A percentile compares a stretch with the other conserved stretches of the same genome.
Evolutionary conservation across 306 rosid species (phyloP).

Genomic region (Fragaria nilgerrensis): DNA sequence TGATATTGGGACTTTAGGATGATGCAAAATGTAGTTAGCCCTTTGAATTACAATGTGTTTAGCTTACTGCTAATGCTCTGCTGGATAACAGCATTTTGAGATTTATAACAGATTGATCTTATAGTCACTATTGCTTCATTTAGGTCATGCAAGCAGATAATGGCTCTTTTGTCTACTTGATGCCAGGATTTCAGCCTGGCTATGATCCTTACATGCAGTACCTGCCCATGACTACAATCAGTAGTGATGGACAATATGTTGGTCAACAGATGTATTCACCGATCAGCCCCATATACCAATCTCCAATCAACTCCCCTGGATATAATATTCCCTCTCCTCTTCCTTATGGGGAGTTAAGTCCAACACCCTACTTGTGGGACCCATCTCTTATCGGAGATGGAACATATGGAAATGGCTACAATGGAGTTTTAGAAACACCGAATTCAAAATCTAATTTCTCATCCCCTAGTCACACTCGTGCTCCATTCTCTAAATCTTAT

Average conservation of each 20-base stretch:
- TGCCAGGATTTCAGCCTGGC: conserved; percentile 72
- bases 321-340: conserved; percentile 46
- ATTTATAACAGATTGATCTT: conserved; percentile 12
- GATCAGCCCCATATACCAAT: conserved; percentile 45
- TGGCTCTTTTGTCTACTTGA: conserved; percentile 70
- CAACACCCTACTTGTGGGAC: conserved; percentile 52
- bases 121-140: conserved; percentile 32
- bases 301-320: conserved; percentile 47
- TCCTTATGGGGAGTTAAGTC: conserved; percentile 48
- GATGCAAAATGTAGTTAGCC: background rate
- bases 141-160: conserved; percentile 89
- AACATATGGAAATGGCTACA: conserved; percentile 36
- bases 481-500: conserved; percentile 36
- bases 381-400: conserved; percentile 48
- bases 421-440: conserved; percentile 39
- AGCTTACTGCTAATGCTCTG: background rate
- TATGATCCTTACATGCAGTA: conserved; percentile 44
- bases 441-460: conserved; percentile 44
- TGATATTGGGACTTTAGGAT: background rate
- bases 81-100: background rate
- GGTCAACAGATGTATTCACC: conserved; percentile 57
- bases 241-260: conserved; percentile 61
- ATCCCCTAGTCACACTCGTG: conserved; percentile 37
- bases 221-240: conserved; percentile 41
- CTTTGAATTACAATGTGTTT: background rate